Percentiles rank a stretch among this genome's conserved stretches.
Conservation (phyloP, 257 asterid genomes). For the Salvia miltiorrhiza region DNA sequence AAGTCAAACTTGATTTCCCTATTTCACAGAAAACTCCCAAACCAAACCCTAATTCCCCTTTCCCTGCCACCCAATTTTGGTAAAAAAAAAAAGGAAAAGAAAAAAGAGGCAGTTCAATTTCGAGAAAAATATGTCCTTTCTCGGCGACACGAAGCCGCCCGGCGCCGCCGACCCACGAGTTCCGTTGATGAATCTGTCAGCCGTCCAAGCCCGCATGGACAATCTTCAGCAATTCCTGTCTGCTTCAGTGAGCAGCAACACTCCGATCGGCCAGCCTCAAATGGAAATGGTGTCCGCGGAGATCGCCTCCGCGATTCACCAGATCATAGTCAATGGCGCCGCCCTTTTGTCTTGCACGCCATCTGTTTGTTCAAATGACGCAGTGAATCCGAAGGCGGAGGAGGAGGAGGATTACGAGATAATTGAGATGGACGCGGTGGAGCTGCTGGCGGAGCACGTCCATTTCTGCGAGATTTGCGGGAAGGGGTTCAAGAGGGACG, state of each 20-base stretch:
- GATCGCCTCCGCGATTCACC: slow-evolving; percentile 65
- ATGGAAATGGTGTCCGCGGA: slow-evolving; percentile 64
- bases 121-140: slow-evolving; percentile 38
- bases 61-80: not conserved
- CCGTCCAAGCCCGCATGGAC: slow-evolving; percentile 59
- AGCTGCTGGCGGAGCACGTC: slow-evolving; percentile 77
- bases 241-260: slow-evolving; percentile 53
- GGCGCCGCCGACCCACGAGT: slow-evolving; percentile 25
- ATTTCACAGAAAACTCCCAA: not conserved
- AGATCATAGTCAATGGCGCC: slow-evolving; percentile 68
- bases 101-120: no score
- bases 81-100: not conserved
- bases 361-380: slow-evolving; percentile 9
- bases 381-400: not conserved
- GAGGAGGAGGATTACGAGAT: slow-evolving; percentile 50
- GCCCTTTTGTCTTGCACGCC: slow-evolving; percentile 54
- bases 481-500: slow-evolving; percentile 93
- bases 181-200: slow-evolving; percentile 56
- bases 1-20: slow-evolving; percentile 17
- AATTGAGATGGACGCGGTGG: slow-evolving; percentile 74
- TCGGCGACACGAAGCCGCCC: slow-evolving; percentile 42
- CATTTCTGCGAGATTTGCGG: slow-evolving; percentile 91
- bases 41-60: slow-evolving; percentile 11
- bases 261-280: slow-evolving; percentile 46
- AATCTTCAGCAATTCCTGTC: slow-evolving; percentile 56